Percentiles rank a stretch among this genome's conserved stretches.
phyloP scores from a whole-genome alignment of 2,329 filamentous ascomycete species.

The Cladosporium sp. region DNA sequence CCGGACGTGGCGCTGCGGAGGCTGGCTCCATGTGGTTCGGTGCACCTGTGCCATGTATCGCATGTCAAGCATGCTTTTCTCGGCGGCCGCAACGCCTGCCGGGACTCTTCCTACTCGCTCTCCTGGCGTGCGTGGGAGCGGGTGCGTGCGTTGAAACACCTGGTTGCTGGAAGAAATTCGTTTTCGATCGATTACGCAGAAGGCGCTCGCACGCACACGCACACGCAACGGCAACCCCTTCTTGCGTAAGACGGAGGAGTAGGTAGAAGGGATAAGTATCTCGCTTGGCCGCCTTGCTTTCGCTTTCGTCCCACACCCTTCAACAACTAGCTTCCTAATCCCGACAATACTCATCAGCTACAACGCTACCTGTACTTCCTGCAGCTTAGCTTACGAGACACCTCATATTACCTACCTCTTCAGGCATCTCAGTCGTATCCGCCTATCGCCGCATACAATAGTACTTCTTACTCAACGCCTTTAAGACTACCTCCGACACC shows the following conservation, averaged over 20 bases:
- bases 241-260: background rate
- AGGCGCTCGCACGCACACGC: background rate
- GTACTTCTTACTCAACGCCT: slow-evolving; percentile 8
- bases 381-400: slow-evolving; percentile 6
- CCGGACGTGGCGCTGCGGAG: slow-evolving; percentile 5
- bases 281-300: background rate
- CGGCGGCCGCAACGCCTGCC: background rate
- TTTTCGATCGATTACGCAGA: slow-evolving; percentile 10
- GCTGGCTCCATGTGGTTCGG: background rate
- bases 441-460: slow-evolving; percentile 7
- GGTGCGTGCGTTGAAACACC: slow-evolving; percentile 12
- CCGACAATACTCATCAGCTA: background rate
- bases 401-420: slow-evolving; percentile 9
- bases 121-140: background rate
- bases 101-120: slow-evolving; percentile 8
- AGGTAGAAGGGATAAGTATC: slow-evolving; percentile 6
- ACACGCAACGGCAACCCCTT: slow-evolving; percentile 8
- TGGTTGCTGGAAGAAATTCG: slow-evolving; percentile 7
- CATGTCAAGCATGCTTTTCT: background rate
- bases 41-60: background rate
- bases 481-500: slow-evolving; percentile 7
- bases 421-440: slow-evolving; percentile 7
- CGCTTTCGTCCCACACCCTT: background rate
- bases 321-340: background rate
- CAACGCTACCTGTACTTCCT: slow-evolving; percentile 2